Conservation (phyloP, 371 early-diverging fungal genomes). For the Lichtheimia corymbifera region DNA sequence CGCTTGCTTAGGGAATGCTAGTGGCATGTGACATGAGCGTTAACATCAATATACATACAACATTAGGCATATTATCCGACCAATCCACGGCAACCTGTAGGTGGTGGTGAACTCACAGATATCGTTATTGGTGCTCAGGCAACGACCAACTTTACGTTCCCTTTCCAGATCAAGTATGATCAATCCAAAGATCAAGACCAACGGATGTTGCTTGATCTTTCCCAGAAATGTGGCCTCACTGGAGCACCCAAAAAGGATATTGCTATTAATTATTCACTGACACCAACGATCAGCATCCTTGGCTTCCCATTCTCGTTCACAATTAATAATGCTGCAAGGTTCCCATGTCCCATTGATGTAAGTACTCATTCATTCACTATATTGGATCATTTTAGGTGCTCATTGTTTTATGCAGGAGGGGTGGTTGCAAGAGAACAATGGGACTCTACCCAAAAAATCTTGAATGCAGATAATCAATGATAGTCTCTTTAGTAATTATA, state of each 20-base stretch:
- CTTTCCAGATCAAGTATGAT: slow-evolving; percentile 34
- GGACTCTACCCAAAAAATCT: too few relatives aligned
- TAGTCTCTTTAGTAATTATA: too few relatives aligned
- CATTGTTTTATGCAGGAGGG: too few relatives aligned
- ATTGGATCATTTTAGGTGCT: too few relatives aligned
- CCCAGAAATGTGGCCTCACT: slow-evolving; percentile 35
- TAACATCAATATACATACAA: background rate
- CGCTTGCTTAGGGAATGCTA: background rate
- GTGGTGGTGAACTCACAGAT: slow-evolving; percentile 36
- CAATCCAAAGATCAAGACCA: slow-evolving; percentile 25
- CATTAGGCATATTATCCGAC: slow-evolving; percentile 48
- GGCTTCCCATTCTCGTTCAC: slow-evolving; percentile 20
- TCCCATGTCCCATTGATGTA: slow-evolving; percentile 27
- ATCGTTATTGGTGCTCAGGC: slow-evolving; percentile 29
- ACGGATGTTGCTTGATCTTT: slow-evolving; percentile 36
- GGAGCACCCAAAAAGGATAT: slow-evolving; percentile 21
- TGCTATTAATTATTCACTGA: slow-evolving; percentile 19
- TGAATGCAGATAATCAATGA: too few relatives aligned
- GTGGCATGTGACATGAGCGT: background rate
- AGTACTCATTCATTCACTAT: background rate
- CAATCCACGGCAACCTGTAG: slow-evolving; percentile 23
- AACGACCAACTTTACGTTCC: slow-evolving; percentile 36
- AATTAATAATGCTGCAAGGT: slow-evolving; percentile 11
- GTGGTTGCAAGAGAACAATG: too few relatives aligned
- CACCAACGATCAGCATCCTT: slow-evolving; percentile 21